Percentiles rank a stretch among this genome's conserved stretches.
Evolutionary conservation across 495 filamentous ascomycete genomes (phyloP).

Genomic region (Viridothelium virens): DNA sequence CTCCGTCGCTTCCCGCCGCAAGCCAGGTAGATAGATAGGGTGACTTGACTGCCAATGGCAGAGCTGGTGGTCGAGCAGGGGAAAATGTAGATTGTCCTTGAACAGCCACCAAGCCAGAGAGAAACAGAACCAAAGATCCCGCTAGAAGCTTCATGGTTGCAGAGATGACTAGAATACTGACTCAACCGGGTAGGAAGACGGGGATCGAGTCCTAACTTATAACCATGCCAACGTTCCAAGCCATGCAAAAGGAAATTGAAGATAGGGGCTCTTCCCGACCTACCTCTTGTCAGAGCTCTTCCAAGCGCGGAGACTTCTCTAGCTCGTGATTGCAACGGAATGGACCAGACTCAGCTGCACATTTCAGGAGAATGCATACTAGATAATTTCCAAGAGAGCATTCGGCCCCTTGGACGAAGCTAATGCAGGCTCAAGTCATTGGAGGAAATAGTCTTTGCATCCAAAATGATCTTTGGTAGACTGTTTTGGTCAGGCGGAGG

Average conservation of each 20-base stretch:
- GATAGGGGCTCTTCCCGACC: neutral
- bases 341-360: too few species aligned
- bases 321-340: neutral
- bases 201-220: neutral
- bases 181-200: neutral
- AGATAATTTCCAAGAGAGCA: neutral
- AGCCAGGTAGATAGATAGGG: conserved; percentile 53
- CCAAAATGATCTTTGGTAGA: neutral
- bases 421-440: neutral
- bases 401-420: neutral
- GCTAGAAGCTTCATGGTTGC: neutral
- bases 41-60: conserved; percentile 52
- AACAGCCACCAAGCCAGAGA: neutral
- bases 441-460: neutral
- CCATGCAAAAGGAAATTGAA: neutral
- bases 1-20: conserved; percentile 44
- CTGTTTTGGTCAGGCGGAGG: neutral
- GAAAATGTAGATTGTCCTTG: conserved; percentile 40
- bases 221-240: neutral
- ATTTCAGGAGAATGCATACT: neutral
- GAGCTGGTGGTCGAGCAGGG: conserved; percentile 48
- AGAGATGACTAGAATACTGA: neutral
- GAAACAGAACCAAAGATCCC: neutral
- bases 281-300: neutral
- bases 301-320: neutral